Evolutionary conservation across 2,329 filamentous ascomycete genomes (phyloP), one percentile per base, ranked within the genome.

Genomic region (Cordyceps javanica): DNA sequence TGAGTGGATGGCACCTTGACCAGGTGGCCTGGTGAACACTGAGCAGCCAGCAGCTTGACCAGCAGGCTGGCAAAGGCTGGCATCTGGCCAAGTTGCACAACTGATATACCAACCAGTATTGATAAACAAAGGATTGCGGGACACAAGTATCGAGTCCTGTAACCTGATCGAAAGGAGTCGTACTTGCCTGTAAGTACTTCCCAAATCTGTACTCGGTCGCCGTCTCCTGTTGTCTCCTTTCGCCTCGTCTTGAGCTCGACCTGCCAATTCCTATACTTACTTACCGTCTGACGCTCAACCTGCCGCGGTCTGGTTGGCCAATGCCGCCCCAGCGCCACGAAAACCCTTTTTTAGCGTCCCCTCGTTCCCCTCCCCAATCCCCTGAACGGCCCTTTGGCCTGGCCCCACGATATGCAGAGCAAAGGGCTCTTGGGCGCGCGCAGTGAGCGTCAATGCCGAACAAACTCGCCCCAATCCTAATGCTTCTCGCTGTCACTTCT

Each of bases 351-450:
- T 45, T 55, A 55, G 52, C 30, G 41, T 45, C 28, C 13, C 7
- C 14, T 26, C 5, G 45, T 21, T 6, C 36, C 23, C 34, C 32
- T 4, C 14, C n/a, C 7, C 26, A 36, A 19, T 49, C 34, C 44
- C 54, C 54, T 56, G 41, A 32, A 49, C 28, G 8, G n/a, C 46
- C 11, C 10, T n/a, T n/a, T n/a, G n/a, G n/a, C n/a, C 3, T 13
- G 4, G 44, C 53, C 44, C 53, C 53, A 55, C 44, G 53, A 28
- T 23, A 26, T 25, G n/a, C 34, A 23, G 32, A 39, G 41, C 41
- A 19, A 36, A 55, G 52, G 30, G 42, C 53, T 55, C 53, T 55
- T 55, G 53, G 32, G 53, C 53, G 53, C 42, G n/a, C 38, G n/a
- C n/a, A n/a, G n/a, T 38, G 30, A 34, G 45, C 38, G 54, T 56